These are phyloP conservation scores for Russula dissimulans DNA, from an alignment of 768 basidiomycete species.

Conservation along the genomic window DNA sequence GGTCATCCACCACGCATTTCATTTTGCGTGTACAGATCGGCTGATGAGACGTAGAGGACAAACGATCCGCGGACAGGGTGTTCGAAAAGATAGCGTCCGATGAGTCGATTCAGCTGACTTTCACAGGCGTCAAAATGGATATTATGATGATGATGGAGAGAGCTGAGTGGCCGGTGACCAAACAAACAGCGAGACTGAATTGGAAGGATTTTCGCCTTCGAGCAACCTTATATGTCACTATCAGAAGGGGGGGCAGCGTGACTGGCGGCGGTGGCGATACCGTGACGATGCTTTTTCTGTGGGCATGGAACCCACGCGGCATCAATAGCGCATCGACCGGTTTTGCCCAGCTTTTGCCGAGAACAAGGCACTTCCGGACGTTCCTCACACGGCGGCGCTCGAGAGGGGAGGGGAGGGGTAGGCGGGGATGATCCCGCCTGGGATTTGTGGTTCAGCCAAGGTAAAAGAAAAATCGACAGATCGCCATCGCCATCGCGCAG, in stretches of 20 bases:
- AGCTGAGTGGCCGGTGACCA: slow-evolving; percentile 11
- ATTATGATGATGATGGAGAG: not conserved
- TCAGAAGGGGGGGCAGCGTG: not conserved
- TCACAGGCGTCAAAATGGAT: not conserved
- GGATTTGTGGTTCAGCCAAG: not conserved
- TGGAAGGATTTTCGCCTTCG: slow-evolving; percentile 20
- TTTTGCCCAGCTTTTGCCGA: not conserved
- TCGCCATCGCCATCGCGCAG: not conserved
- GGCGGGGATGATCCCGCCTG: not conserved
- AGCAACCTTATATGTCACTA: slow-evolving; percentile 16
- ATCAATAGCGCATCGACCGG: slow-evolving; percentile 1
- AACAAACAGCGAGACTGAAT: slow-evolving; percentile 18
- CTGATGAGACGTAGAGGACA: slow-evolving; percentile 8
- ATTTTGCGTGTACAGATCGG: slow-evolving; percentile 13
- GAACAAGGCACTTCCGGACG: not conserved
- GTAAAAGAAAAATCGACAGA: not conserved
- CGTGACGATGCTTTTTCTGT: not conserved
- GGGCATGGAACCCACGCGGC: not conserved
- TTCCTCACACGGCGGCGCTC: not conserved
- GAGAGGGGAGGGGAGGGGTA: not conserved
- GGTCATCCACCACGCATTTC: slow-evolving; percentile 8
- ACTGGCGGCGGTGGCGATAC: slow-evolving; percentile 8
- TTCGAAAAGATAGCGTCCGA: not conserved
- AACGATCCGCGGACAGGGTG: slow-evolving; percentile 5
- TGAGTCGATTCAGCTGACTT: not conserved